phyloP scores from a whole-genome alignment of 352 stramenopile genomes.

The Phytopythium kandeliae region DNA sequence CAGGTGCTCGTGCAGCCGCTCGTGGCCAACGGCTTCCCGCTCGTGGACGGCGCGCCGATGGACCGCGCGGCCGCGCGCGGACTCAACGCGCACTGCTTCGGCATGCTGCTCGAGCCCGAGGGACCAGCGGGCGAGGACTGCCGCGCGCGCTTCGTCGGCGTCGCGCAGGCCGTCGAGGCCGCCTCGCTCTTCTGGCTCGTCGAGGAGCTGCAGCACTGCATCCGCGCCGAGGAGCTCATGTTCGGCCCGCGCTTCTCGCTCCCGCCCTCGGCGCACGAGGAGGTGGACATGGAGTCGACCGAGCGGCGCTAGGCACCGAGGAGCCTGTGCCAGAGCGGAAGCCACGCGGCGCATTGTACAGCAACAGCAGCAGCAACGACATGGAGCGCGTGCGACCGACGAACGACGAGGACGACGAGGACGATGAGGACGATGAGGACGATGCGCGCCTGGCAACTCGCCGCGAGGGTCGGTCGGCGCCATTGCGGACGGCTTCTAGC shows the following conservation, averaged over 20 bases:
- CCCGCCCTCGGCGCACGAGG: too few species aligned
- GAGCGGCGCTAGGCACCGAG: too few species aligned
- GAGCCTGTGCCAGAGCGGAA: too few species aligned
- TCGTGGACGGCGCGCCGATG: neutral
- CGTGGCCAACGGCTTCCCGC: neutral
- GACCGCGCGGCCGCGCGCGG: neutral
- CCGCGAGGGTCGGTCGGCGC: too few species aligned
- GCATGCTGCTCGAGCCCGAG: conserved; percentile 2
- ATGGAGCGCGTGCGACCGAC: too few species aligned
- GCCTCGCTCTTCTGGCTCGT: conserved; percentile 5
- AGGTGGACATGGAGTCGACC: too few species aligned
- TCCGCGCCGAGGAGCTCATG: conserved; percentile 6
- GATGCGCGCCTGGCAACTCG: too few species aligned
- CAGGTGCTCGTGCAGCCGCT: conserved; percentile 7
- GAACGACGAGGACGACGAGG: too few species aligned
- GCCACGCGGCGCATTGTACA: too few species aligned
- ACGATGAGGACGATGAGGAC: too few species aligned
- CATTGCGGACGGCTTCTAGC: too few species aligned
- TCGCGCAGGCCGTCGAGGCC: conserved; percentile 2
- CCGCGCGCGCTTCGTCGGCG: conserved; percentile 1
- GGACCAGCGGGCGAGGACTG: neutral
- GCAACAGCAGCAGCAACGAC: too few species aligned
- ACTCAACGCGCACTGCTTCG: conserved; percentile 8
- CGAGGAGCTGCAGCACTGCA: conserved; percentile 8
- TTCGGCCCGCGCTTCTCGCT: conserved; percentile 8